Conservation (phyloP, 75 land plant genomes). For the Cryptomeria japonica region DNA sequence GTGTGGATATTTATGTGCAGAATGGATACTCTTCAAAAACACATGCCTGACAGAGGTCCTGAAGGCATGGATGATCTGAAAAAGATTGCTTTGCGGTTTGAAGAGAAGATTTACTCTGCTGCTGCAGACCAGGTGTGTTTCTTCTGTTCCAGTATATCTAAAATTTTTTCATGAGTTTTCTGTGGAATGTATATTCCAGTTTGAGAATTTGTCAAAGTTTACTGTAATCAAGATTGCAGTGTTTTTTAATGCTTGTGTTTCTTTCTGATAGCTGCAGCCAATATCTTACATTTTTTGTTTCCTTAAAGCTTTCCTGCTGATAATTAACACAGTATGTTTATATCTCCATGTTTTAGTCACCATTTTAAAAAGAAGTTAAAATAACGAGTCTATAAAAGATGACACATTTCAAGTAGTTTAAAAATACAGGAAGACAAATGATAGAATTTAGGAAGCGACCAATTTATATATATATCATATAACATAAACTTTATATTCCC, state of each 20-base stretch:
- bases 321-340: too few relatives aligned
- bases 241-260: not conserved
- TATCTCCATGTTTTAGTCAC: too few relatives aligned
- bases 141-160: not conserved
- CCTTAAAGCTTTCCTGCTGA: too few relatives aligned
- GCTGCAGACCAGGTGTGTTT: constrained; percentile 62
- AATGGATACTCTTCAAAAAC: constrained; percentile 71
- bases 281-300: not conserved
- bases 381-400: too few relatives aligned
- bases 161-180: not conserved
- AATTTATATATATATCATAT: too few relatives aligned
- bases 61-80: constrained; percentile 64
- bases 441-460: too few relatives aligned
- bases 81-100: constrained; percentile 75
- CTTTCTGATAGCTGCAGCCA: not conserved
- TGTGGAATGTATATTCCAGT: not conserved
- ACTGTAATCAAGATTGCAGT: too few relatives aligned
- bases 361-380: too few relatives aligned
- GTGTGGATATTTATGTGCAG: constrained; percentile 19
- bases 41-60: constrained; percentile 58
- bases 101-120: constrained; percentile 65
- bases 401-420: too few relatives aligned
- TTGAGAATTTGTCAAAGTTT: not conserved
- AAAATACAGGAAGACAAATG: too few relatives aligned
- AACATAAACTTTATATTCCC: not conserved